Conservation (phyloP, 2,329 filamentous ascomycete genomes). For the Lachnellula hyalina region DNA sequence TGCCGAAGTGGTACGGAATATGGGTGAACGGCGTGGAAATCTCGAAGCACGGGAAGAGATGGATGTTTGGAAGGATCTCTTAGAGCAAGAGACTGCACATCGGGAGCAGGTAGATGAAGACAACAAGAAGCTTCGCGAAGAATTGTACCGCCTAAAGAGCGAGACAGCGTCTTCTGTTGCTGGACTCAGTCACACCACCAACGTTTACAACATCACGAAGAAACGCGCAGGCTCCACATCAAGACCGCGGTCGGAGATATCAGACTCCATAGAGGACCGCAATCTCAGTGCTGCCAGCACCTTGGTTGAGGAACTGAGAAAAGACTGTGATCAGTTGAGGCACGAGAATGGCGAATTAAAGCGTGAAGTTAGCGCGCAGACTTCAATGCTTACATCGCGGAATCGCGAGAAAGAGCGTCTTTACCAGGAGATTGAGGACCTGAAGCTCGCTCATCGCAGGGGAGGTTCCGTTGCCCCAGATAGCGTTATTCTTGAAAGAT, state of each 20-base stretch:
- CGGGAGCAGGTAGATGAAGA: slow-evolving; percentile 90
- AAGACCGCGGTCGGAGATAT: slow-evolving; percentile 44
- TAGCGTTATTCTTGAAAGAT: slow-evolving; percentile 90
- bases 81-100: slow-evolving; percentile 84
- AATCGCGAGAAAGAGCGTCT: slow-evolving; percentile 92
- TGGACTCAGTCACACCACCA: slow-evolving; percentile 53
- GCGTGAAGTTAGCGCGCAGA: slow-evolving; percentile 89
- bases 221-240: slow-evolving; percentile 44
- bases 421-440: slow-evolving; percentile 94
- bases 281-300: slow-evolving; percentile 56
- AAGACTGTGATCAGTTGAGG: slow-evolving; percentile 68
- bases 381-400: slow-evolving; percentile 92
- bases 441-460: slow-evolving; percentile 80
- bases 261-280: slow-evolving; percentile 39
- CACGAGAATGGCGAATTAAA: slow-evolving; percentile 91
- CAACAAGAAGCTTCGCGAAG: slow-evolving; percentile 75
- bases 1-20: slow-evolving; percentile 69
- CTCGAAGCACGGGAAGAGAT: slow-evolving; percentile 54
- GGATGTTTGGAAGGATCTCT: slow-evolving; percentile 91
- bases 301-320: slow-evolving; percentile 69
- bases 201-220: slow-evolving; percentile 60
- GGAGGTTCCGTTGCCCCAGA: slow-evolving; percentile 68
- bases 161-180: slow-evolving; percentile 40
- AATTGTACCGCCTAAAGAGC: slow-evolving; percentile 68
- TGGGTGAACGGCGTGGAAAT: slow-evolving; percentile 47